phyloP scores from a whole-genome alignment of 2,329 filamentous ascomycete genomes.

The Cercospora brassicicola region DNA sequence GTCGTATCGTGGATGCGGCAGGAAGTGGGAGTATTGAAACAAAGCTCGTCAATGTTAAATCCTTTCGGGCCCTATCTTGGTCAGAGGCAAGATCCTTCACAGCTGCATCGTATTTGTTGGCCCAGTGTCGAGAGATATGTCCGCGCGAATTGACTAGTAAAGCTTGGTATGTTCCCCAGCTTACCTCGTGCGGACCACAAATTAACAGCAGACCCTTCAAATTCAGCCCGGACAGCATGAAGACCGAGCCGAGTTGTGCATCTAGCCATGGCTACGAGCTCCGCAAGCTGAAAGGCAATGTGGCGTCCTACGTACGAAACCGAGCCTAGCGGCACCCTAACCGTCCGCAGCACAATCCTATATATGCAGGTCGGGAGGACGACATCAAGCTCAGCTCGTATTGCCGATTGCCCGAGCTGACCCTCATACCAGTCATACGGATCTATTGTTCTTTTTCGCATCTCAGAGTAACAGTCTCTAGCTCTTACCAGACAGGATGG shows the following conservation, averaged over 20 bases:
- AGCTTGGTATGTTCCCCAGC: no score
- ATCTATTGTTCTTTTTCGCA: neutral
- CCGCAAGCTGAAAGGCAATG: neutral
- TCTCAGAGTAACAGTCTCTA: neutral
- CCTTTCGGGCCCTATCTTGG: neutral
- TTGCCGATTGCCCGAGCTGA: neutral
- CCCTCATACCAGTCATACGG: neutral
- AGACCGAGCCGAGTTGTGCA: neutral
- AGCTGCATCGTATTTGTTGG: neutral
- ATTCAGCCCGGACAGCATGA: neutral
- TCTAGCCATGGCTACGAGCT: neutral
- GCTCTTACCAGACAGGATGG: conserved; percentile 9
- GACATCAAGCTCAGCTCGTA: neutral
- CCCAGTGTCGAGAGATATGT: neutral
- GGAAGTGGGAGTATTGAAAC: neutral
- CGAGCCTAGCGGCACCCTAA: neutral
- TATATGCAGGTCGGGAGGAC: neutral
- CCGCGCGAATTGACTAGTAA: no score
- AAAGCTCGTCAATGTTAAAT: neutral
- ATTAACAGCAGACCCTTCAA: neutral
- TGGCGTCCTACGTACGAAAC: neutral
- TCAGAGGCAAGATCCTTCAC: neutral
- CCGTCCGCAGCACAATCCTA: neutral
- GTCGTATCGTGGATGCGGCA: neutral
- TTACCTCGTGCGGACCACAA: neutral